phyloP scores from a whole-genome alignment of 129 eudicot species.

The Calendula officinalis region DNA sequence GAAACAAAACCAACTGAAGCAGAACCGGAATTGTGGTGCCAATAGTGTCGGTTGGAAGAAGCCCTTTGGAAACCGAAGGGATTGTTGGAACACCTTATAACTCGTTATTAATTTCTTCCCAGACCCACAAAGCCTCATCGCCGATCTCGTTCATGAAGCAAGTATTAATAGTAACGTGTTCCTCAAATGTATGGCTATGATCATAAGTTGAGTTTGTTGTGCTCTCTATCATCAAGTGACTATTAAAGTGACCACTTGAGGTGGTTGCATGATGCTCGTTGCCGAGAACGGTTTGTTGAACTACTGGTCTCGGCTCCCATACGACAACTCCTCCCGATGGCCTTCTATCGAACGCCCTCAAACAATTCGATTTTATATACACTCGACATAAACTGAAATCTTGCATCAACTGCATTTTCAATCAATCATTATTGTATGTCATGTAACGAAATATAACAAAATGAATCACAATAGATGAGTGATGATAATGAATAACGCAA shows the following conservation, averaged over 20 bases:
- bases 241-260: neutral
- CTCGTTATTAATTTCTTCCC: slow-evolving; percentile 28
- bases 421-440: no score
- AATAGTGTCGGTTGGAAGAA: no score
- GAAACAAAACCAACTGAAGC: no score
- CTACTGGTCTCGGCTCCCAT: neutral
- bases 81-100: neutral
- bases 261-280: slow-evolving; percentile 18
- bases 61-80: no score
- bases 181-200: slow-evolving; percentile 17
- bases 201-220: slow-evolving; percentile 16
- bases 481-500: no score
- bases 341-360: slow-evolving; percentile 56
- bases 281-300: slow-evolving; percentile 24
- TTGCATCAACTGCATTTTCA: slow-evolving; percentile 37
- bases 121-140: slow-evolving; percentile 35
- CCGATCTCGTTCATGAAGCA: slow-evolving; percentile 3
- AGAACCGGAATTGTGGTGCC: no score
- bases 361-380: slow-evolving; percentile 44
- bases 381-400: slow-evolving; percentile 62
- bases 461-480: neutral
- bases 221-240: slow-evolving; percentile 1
- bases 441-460: neutral
- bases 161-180: neutral
- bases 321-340: slow-evolving; percentile 25